Base-by-base conservation (phyloP, 768 basidiomycete species). In the Lactarius indigo region DNA sequence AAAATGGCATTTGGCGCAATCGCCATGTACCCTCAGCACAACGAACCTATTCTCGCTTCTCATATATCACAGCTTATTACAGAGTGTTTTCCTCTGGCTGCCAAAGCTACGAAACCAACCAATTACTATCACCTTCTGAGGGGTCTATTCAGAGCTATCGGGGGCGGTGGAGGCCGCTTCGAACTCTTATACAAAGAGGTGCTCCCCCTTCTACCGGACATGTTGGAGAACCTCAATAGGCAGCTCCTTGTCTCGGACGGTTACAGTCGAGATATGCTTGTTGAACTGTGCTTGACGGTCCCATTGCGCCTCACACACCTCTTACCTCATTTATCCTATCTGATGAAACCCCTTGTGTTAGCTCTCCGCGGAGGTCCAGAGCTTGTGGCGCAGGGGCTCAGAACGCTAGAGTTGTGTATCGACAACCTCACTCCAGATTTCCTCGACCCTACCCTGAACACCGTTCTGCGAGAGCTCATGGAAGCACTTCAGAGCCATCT, bases 401-500 rank as follows among this genome's bases (percentile, higher is more conserved):
- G 97, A 7, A 99, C 97, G 0, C 85, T 99, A 65, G 97, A 99
- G 76, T 83, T 99, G n/a, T 98, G 96, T 78, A 96, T 98, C 73
- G 97, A 99, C 79, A 99, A 98, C 74, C 84, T 99, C 31, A 97
- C 94, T 0, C 94, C 94, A 2, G 97, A 98, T 77, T 98, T 98
- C 80, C 84, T 99, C 33, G 96, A 98, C 73, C 97, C 97, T 3
- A 96, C 94, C 2, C 85, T 98, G 69, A 92, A 88, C 68, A 93
- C 92, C 0, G 95, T 98, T 54, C 82, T 97, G 52, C 84, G 94
- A 57, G 94, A 98, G 69, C 80, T 99, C 64, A 98, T 95, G 92
- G 91, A 91, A 68, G 96, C 95, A 0, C 82, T 99, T 28, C 94
- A 96, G 76, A 89, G 86, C 70, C 90, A 96, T 72, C 80, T 99